Percentiles rank a stretch among this genome's conserved stretches.
These are phyloP conservation scores for Allium sativum DNA, from an alignment of 106 monocot genomes.

Conservation along the genomic window DNA sequence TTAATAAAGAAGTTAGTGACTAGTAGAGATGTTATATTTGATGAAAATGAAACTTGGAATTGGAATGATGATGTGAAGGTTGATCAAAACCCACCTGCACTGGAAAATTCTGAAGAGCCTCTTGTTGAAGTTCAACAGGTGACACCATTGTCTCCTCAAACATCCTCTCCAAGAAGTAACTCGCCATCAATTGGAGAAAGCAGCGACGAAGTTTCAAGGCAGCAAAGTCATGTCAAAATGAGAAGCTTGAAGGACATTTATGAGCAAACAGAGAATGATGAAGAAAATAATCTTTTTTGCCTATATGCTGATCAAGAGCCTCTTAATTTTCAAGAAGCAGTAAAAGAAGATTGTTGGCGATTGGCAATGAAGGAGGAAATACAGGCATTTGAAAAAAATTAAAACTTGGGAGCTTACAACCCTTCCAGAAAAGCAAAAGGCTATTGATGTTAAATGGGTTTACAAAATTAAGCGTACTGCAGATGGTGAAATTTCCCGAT, in stretches of 20 bases:
- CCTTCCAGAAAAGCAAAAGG: background rate
- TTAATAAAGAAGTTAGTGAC: background rate
- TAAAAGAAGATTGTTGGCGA: background rate
- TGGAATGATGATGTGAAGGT: background rate
- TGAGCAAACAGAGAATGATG: background rate
- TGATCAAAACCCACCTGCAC: background rate
- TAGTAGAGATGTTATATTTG: background rate
- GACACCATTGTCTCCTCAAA: too few species aligned
- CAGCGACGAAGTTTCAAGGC: background rate
- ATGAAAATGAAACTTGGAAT: background rate
- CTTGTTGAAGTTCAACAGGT: background rate
- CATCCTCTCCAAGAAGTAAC: background rate
- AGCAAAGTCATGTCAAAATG: background rate
- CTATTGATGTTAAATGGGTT: conserved; percentile 6
- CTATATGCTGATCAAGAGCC: background rate
- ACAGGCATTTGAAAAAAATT: background rate
- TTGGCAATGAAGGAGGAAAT: background rate
- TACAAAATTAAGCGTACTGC: background rate
- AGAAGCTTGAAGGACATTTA: background rate
- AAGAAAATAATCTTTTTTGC: background rate
- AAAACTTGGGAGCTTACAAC: background rate
- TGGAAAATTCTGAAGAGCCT: background rate
- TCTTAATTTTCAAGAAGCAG: background rate
- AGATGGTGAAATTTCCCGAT: background rate
- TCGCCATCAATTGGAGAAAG: background rate